These are phyloP conservation scores for Auricularia sp. DNA, from an alignment of 768 basidiomycete genomes.

Conservation along the genomic window DNA sequence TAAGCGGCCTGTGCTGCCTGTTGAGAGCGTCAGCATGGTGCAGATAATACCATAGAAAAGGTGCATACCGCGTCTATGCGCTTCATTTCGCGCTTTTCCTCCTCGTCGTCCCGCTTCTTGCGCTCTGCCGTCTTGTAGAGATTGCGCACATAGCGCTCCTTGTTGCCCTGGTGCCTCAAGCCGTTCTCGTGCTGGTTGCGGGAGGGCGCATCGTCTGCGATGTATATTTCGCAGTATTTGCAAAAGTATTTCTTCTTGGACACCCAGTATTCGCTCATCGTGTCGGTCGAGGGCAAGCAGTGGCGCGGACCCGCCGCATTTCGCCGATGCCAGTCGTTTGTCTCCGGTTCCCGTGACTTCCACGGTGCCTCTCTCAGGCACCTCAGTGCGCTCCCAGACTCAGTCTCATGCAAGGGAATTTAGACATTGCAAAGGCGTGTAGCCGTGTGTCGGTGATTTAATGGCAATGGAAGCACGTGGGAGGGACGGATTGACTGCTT, in stretches of 20 bases:
- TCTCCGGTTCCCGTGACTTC: too few species aligned
- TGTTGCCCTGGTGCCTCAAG: slow-evolving; percentile 86
- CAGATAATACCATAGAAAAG: slow-evolving; percentile 1
- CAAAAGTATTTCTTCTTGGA: slow-evolving; percentile 88
- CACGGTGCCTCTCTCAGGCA: too few species aligned
- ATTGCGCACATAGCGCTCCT: slow-evolving; percentile 82
- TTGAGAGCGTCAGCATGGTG: not conserved
- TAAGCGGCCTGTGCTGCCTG: slow-evolving; percentile 77
- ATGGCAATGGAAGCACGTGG: too few species aligned
- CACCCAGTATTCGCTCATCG: slow-evolving; percentile 89
- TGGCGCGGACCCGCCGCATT: not conserved
- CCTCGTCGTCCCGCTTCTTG: slow-evolving; percentile 72
- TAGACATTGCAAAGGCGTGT: too few species aligned
- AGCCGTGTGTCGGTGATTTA: too few species aligned
- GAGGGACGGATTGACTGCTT: too few species aligned
- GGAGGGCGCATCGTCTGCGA: slow-evolving; percentile 92
- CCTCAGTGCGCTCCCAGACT: too few species aligned
- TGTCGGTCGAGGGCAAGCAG: slow-evolving; percentile 5
- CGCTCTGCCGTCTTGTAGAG: slow-evolving; percentile 91
- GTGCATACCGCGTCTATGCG: slow-evolving; percentile 63
- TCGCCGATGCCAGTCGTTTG: too few species aligned
- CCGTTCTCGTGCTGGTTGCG: slow-evolving; percentile 88
- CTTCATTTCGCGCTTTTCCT: slow-evolving; percentile 81
- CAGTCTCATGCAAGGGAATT: too few species aligned
- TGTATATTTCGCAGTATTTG: slow-evolving; percentile 96